phyloP scores from a whole-genome alignment of 768 basidiomycete species.

The Psilocybe tampanensis region DNA sequence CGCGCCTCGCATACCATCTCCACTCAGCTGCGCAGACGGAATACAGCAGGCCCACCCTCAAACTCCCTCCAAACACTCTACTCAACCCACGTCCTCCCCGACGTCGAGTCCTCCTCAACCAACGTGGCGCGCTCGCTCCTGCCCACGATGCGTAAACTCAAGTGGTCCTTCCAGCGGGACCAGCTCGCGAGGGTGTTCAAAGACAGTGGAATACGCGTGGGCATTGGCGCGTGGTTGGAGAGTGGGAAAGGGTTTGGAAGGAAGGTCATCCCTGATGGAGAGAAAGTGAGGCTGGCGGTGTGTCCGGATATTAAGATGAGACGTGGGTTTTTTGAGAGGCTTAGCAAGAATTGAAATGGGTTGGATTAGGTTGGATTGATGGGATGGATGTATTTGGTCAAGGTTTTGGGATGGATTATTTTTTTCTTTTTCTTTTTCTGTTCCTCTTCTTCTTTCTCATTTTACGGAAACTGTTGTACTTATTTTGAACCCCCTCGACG shows the following conservation, averaged over 20 bases:
- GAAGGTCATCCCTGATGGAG: slow-evolving; percentile 56
- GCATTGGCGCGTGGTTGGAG: slow-evolving; percentile 60
- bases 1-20: slow-evolving; percentile 56
- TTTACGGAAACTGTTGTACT: too few species aligned
- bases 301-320: slow-evolving; percentile 66
- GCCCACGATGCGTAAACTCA: slow-evolving; percentile 65
- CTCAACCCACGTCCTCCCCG: slow-evolving; percentile 58
- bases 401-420: too few species aligned
- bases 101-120: slow-evolving; percentile 60
- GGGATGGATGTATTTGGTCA: too few species aligned
- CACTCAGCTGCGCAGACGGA: slow-evolving; percentile 52
- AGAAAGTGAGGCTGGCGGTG: slow-evolving; percentile 67
- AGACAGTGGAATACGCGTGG: slow-evolving; percentile 38
- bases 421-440: too few species aligned
- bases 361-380: too few species aligned
- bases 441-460: too few species aligned
- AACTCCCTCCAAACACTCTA: slow-evolving; percentile 45
- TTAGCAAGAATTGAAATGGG: slow-evolving; percentile 22
- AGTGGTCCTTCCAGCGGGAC: slow-evolving; percentile 72
- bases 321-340: slow-evolving; percentile 59
- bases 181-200: slow-evolving; percentile 60
- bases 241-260: slow-evolving; percentile 48
- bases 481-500: too few species aligned
- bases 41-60: slow-evolving; percentile 22
- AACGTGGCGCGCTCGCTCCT: slow-evolving; percentile 62